Evolutionary conservation across 2,329 filamentous ascomycete species (phyloP), one percentile per base, ranked within the genome.

Genomic region (Clarireedia monteithiana): DNA sequence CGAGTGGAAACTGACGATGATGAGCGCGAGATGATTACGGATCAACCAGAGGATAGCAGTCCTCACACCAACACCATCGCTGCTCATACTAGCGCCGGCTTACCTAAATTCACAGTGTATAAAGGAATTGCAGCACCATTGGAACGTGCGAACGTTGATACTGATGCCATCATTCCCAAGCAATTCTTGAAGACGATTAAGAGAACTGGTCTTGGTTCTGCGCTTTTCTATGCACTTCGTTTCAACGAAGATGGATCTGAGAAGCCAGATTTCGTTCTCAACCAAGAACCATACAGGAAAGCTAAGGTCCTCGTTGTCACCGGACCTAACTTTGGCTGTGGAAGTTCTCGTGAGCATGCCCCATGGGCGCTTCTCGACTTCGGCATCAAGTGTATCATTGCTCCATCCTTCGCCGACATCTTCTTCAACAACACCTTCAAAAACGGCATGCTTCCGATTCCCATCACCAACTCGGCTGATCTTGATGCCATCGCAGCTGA

Each of bases 401-500:
- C 92, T 1, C 89, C 90, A 1, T 91, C 88, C n/a, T 89, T 82
- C 64, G 88, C 87, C 57, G 90, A 95, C 69, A 99, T 99, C 72
- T 96, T 96, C 83, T 95, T 92, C 83, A 96, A 96, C 83, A 99
- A 99, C 79, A 94, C 88, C n/a, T 97, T 96, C 82, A 97, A 99
- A 81, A 99, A 99, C 77, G 92, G 92, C 76, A 97, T 97, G 94
- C 78, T 97, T 61, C 91, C 92, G 48, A 83, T 97, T 59, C 74
- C 79, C 58, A 87, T 97, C 68, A 75, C 79, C 50, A 57, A 57
- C 45, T n/a, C 48, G 17, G 45, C 36, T 44, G 50, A 57, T 40
- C 50, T 57, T 14, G 50, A 57, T 9, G 50, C 55, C 17, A 57
- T 57, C 45, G 55, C 55, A 26, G 55, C 55, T 26, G 88, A 94